Base-by-base conservation (phyloP, 192 early-diverging fungal species). In the Oehlia diaphana region DNA sequence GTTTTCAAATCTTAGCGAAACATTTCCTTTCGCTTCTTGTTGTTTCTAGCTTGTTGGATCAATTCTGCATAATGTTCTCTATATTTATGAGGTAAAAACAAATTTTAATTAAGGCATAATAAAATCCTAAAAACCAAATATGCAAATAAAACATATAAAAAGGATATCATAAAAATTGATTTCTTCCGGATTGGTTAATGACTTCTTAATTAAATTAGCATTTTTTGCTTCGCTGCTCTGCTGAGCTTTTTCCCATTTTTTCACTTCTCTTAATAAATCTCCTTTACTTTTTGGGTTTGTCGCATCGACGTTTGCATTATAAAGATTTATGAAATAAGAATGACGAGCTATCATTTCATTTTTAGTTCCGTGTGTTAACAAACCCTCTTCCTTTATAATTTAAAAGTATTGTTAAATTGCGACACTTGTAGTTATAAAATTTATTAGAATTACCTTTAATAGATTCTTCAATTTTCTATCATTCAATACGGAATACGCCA, bases 251-350 rank as follows among this genome's bases (percentile, higher is more conserved):
- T 78, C 77, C 77, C 77, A 78, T 23, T 49, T 69, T 21, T 35
- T 47, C 31, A 78, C 16, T 13, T 69, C 47, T 26, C 28, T 49
- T 42, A 66, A 16, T 31, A 78, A 69, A 23, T 58, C 64, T 19
- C 19, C 16, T 35, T 47, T 49, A n/a, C 16, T 33, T 31, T 78
- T 78, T 69, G 65, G 64, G 28, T 61, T 69, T 14, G 77, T 69
- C 23, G 77, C 64, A 69, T 78, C 77, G 26, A 78, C 42, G 37
- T 78, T 78, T 21, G 77, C 33, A 47, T 78, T 78, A 16, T 63
- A 78, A 31, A 66, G 77, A 28, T 78, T 69, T 33, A 53, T 33
- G 37, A 16, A 78, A 10, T 78, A 28, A 5, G 65, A 35, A 53
- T 78, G 77, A 39, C 77, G 61, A 31, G 26, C 68, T 42, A 58